These are phyloP conservation scores for Saksenaea vasiformis DNA, from an alignment of 371 early-diverging fungal genomes.

Conservation along the genomic window DNA sequence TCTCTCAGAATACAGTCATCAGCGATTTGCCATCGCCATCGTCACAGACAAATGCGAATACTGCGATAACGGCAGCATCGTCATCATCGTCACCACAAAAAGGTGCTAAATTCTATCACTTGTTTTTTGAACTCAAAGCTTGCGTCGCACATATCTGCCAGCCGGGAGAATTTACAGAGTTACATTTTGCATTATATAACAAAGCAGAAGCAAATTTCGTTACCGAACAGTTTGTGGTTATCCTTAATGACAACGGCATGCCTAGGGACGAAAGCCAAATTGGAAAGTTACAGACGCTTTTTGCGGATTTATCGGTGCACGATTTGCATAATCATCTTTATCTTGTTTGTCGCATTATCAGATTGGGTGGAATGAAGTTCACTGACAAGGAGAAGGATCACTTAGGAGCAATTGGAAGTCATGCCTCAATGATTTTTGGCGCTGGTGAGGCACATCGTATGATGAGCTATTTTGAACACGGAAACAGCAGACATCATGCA, in stretches of 20 bases:
- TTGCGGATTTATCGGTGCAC: slow-evolving; percentile 56
- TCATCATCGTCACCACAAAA: slow-evolving; percentile 11
- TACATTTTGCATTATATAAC: slow-evolving; percentile 69
- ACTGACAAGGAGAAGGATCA: slow-evolving; percentile 53
- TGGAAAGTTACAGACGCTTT: slow-evolving; percentile 55
- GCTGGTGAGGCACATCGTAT: slow-evolving; percentile 17
- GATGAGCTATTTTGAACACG: slow-evolving; percentile 14
- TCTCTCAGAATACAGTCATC: neutral
- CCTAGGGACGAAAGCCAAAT: slow-evolving; percentile 57
- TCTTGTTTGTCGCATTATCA: slow-evolving; percentile 65
- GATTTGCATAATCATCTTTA: slow-evolving; percentile 58
- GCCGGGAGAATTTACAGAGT: slow-evolving; percentile 64
- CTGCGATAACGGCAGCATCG: neutral
- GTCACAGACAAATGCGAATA: neutral
- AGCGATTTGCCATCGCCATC: neutral
- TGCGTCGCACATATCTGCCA: slow-evolving; percentile 69
- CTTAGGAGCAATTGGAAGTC: slow-evolving; percentile 25
- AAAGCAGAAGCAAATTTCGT: slow-evolving; percentile 48
- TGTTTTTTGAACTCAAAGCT: slow-evolving; percentile 64
- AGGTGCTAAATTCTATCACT: slow-evolving; percentile 51
- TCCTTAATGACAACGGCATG: slow-evolving; percentile 59
- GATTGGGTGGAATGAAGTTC: slow-evolving; percentile 65
- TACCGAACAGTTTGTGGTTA: slow-evolving; percentile 66
- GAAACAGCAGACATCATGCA: slow-evolving; percentile 5
- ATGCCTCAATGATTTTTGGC: slow-evolving; percentile 32